Conservation (phyloP, 495 filamentous ascomycete genomes). For the Lineolata rhizophorae region DNA sequence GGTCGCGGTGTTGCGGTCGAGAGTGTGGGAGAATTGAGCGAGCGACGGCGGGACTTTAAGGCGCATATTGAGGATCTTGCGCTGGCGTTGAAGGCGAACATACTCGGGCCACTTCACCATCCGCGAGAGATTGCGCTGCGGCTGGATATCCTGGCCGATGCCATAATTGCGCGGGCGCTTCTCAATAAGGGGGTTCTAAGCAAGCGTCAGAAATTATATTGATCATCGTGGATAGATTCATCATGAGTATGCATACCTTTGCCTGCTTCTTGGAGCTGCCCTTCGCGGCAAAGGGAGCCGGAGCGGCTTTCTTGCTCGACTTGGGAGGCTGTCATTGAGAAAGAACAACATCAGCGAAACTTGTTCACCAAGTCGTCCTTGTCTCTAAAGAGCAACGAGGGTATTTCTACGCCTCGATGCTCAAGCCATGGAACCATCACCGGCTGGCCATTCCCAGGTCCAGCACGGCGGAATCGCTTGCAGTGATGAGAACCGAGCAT, state of each 20-base stretch:
- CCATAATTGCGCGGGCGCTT: slow-evolving; percentile 94
- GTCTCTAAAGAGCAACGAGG: slow-evolving; percentile 44
- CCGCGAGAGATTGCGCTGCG: slow-evolving; percentile 86
- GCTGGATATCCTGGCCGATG: slow-evolving; percentile 98
- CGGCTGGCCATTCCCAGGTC: no score
- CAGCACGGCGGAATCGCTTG: no score
- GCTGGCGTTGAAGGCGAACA: slow-evolving; percentile 94
- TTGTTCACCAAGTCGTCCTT: slow-evolving; percentile 53
- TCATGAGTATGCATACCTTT: slow-evolving; percentile 76
- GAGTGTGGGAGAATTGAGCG: slow-evolving; percentile 88
- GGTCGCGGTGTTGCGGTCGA: slow-evolving; percentile 95
- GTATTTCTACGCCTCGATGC: not conserved
- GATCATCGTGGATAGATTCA: slow-evolving; percentile 1
- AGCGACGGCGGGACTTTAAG: slow-evolving; percentile 97
- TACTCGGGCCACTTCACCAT: slow-evolving; percentile 99
- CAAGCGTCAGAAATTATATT: not conserved
- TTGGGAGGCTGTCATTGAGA: slow-evolving; percentile 98
- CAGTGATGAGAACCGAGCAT: no score
- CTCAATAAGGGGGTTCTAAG: slow-evolving; percentile 92
- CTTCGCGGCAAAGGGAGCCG: slow-evolving; percentile 93
- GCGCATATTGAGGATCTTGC: slow-evolving; percentile 97
- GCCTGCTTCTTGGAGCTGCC: slow-evolving; percentile 84
- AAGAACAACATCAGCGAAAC: slow-evolving; percentile 84
- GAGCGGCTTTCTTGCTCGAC: slow-evolving; percentile 74
- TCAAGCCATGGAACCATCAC: no score